Conservation (phyloP, 495 filamentous ascomycete genomes). For the Neurospora sp. region DNA sequence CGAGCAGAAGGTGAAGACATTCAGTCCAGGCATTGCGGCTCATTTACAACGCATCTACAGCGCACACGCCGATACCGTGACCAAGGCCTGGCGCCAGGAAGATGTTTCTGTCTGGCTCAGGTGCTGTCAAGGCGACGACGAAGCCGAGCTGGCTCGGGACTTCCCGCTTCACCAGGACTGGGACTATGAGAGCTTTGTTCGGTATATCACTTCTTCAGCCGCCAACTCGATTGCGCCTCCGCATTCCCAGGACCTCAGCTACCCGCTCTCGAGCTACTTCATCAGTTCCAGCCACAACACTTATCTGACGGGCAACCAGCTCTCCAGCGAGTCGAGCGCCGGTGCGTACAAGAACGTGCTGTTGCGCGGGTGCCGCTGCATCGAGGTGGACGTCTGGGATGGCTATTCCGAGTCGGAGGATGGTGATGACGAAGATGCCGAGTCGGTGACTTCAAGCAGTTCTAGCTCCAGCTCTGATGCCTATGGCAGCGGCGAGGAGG, state of each 20-base stretch:
- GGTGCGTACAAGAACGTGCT: conserved; percentile 80
- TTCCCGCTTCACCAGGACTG: conserved; percentile 15
- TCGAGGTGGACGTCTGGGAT: conserved; percentile 96
- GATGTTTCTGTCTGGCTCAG: conserved; percentile 28
- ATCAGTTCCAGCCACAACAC: conserved; percentile 93
- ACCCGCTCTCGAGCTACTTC: conserved; percentile 77
- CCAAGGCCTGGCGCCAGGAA: conserved; percentile 26
- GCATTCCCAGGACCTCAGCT: conserved; percentile 41
- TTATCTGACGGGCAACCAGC: conserved; percentile 85
- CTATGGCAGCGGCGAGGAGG: conserved; percentile 6
- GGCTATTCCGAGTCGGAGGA: conserved; percentile 44
- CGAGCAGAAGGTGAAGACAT: conserved; percentile 17
- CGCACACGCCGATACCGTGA: conserved; percentile 16
- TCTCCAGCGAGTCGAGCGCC: conserved; percentile 71
- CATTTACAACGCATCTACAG: conserved; percentile 32
- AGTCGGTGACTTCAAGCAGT: conserved; percentile 5
- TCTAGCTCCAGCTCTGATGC: conserved; percentile 17
- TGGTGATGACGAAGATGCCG: conserved; percentile 16
- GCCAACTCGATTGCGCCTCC: conserved; percentile 35
- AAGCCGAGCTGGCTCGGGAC: conserved; percentile 15
- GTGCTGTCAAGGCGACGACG: conserved; percentile 25
- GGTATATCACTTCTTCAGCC: conserved; percentile 49
- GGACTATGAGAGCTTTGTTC: conserved; percentile 42
- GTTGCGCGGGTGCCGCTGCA: conserved; percentile 74
- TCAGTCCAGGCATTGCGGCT: conserved; percentile 20